Evolutionary conservation across 257 asterid genomes (phyloP), one percentile per base, ranked within the genome.

Genomic region (Penstemon eatonii): DNA sequence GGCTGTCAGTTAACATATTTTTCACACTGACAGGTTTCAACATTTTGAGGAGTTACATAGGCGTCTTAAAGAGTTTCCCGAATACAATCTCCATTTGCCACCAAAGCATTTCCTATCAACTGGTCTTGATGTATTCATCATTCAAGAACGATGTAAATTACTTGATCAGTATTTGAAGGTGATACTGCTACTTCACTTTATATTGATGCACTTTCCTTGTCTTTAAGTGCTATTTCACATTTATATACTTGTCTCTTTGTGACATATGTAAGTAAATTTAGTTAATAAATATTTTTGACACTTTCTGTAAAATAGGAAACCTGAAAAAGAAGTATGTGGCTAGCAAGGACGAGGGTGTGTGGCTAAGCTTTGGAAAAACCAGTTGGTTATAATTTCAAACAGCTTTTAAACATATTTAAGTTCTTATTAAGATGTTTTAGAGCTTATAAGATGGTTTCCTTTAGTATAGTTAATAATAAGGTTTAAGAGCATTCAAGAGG

Each of bases 31-130:
- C 85, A 94, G 99, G 73, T 94, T 80, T 80, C 91, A 85, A 64
- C 97, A 94, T 78, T 94, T 94, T 86, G 97, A 79, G 91, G 99
- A 94, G 87, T 87, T 94, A 73, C 97, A 94, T 76, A 82, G 93
- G 85, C 96, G 89, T 66, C 99, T 94, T 67, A 94, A 94, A 63
- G 68, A 87, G 80, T 91, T 85, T 73, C 83, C 84, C 0, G 97
- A 87, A 73, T 94, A 94, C 81, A 82, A 83, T 84, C 97, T 94
- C 73, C 96, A 87, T 82, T 83, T 91, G 89, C 99, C 99, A 44
- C 99, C 99, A 53, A 94, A 94, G 87, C 93, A 94, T 81, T 94
- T 94, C 77, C 87, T 91, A 46, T 91, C 97, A 43, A 83, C 96
- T 61, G 97, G 97, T 73, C 81, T 91, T 52, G 97, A 91, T 76